Evolutionary conservation across 331 rosid species (phyloP), one percentile per base, ranked within the genome.

Genomic region (Quercus lobata): DNA sequence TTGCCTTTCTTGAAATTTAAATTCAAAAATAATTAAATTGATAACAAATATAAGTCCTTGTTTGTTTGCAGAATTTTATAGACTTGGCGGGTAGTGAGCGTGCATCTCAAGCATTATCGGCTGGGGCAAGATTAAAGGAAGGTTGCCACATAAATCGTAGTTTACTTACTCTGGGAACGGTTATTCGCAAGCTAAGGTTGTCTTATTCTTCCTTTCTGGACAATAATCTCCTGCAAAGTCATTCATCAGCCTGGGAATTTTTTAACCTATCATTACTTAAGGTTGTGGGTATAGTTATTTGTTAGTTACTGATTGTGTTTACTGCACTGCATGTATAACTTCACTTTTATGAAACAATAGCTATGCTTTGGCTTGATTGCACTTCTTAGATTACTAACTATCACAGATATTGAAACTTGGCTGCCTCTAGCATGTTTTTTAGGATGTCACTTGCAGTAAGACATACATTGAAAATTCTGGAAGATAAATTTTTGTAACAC

Each of bases 11-110:
- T 56, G 37, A 57, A 71, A 80, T 70, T 41, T 15, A 72, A 7
- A 24, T 54, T 6, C 37, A n/a, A 52, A 60, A 35, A 52, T 21
- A 58, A 63, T 53, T 32, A 62, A 65, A 72, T 41, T 72, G 25
- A 22, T 46, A 24, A n/a, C 15, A 17, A 2, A n/a, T 52, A 57
- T 62, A 69, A 65, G 61, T 52, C 63, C 66, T 24, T 74, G 46
- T 83, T 83, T 84, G 76, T 78, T 73, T 82, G 90, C 97, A 96
- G 99, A 96, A 91, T 85, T 96, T 96, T 86, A 88, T 96, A 83
- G 99, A 96, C 84, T 88, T 96, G 83, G 99, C 99, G 4, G 99
- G 99, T 41, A 96, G 99, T 53, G 99, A 96, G 88, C 98, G 99
- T 71, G 99, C 99, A 78, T 90, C 99, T 84, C 99, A 93, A 86